Base-by-base conservation (phyloP, 805 yeast genomes). In the Lipomyces spencermartinsiae region DNA sequence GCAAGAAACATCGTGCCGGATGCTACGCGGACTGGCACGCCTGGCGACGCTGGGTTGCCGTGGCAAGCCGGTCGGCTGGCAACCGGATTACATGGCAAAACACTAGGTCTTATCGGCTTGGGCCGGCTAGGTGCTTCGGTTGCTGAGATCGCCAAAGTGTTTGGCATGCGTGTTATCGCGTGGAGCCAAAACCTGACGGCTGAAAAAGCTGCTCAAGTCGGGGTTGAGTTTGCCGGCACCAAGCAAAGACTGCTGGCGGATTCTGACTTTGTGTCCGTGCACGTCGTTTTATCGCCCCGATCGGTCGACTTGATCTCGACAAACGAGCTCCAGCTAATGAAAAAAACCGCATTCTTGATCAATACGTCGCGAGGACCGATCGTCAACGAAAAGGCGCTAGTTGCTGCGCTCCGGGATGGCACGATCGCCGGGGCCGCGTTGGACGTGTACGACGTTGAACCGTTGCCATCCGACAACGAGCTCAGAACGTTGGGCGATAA, bases 301-400 rank as follows among this genome's bases (percentile, higher is more conserved):
- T 60, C 75, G 19, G 58, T 58, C 3, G 71, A 65, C 14, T 22
- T 71, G 16, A 67, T 73, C 19, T 59, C 62, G 10, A 64, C 51
- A 22, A 19, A 46, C 14, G 74, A 73, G 3, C 63, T 73, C n/a
- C 56, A 37, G 49, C 39, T 66, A 35, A 64, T 73, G 72, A 73
- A 72, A 60, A 61, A 63, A n/a, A 61, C 73, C 7, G 73, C 74
- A 10, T 63, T 71, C 19, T 39, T 73, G 46, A 66, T 73, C 39
- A 73, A 73, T 63, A 72, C 73, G 9, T 65, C 74, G 8, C 63
- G 75, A 25, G 75, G 74, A 6, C 74, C 74, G 19, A 55, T 73
- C 37, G 72, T 73, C 10, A 66, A 73, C 46, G 67, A 66, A 39
- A 61, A n/a, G 2, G 73, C 75, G n/a, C 64, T 73, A 4, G 31